Evolutionary conservation across 2,329 filamentous ascomycete genomes (phyloP), one percentile per base, ranked within the genome.

Genomic region (Ophiostoma populinum): DNA sequence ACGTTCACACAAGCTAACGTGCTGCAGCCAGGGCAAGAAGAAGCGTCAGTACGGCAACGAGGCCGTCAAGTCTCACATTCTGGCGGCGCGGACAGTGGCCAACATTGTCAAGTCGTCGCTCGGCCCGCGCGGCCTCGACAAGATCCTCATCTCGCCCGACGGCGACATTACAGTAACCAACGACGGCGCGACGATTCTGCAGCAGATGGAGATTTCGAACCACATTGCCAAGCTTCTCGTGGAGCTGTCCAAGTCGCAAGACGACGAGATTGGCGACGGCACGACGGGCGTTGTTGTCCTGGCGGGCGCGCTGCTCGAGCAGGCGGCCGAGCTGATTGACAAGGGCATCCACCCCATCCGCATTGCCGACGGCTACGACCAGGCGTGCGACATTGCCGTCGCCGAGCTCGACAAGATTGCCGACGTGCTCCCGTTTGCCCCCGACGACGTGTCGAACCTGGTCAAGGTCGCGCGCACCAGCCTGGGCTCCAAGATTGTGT

Each of bases 131-230:
- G 90, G 90, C 44, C 75, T 98, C 52, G 90, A 98, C 67, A 98
- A 98, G 67, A 98, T 98, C 54, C 72, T 98, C 49, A 98, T 98
- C 50, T 98, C 90, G 34, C 81, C 90, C 42, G 90, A 98, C 55
- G 90, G 90, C 56, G 90, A 98, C 59, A 98, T 98, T 56, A 98
- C 90, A 42, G 85, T 98, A 43, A 98, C 90, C 47, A 98, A 98
- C 63, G 90, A 98, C 62, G 90, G 90, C 51, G 92, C 92, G 37
- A 98, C 90, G 30, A 98, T 98, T 50, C 67, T 98, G 47, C 78
- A 82, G 49, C 85, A 92, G 70, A 98, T 98, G 90, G 90, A 98
- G 63, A 87, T 98, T 48, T 81, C 82, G 47, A 95, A 98, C 67
- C 87, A 95, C 58, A 85, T 98, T 42, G 90, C 90, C 43, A 95